phyloP scores from a whole-genome alignment of 2,329 filamentous ascomycete species.

The Epichloe bromicola region DNA sequence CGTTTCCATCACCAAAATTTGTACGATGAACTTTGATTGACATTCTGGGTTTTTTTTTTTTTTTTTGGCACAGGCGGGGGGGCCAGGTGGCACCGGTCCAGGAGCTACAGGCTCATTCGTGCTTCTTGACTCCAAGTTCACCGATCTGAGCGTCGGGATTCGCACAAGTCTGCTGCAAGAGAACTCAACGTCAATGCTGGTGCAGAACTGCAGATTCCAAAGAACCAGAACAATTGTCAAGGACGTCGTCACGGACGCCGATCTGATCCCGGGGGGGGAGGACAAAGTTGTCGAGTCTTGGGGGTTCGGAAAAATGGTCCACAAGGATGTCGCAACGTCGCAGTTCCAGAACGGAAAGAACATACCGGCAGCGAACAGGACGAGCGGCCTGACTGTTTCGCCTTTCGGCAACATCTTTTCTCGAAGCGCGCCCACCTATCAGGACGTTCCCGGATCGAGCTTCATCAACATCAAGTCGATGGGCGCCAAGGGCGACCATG shows the following conservation, averaged over 20 bases:
- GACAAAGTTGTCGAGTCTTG: background rate
- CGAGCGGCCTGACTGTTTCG: background rate
- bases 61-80: background rate
- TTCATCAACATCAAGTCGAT: constrained; percentile 12
- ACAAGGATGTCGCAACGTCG: background rate
- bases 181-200: constrained; percentile 8
- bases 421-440: constrained; percentile 1
- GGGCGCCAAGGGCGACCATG: constrained; percentile 53
- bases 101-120: constrained; percentile 8
- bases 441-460: background rate
- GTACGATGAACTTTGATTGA: too few relatives aligned
- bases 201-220: constrained; percentile 4
- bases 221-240: background rate
- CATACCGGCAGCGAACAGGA: background rate
- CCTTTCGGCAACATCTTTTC: background rate
- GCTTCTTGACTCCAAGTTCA: background rate
- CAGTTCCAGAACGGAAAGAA: background rate
- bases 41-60: too few relatives aligned
- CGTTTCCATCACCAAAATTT: background rate
- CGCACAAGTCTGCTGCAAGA: constrained; percentile 4
- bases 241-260: background rate
- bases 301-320: background rate
- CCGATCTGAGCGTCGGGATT: constrained; percentile 1
- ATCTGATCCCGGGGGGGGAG: background rate
- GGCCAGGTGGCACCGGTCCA: constrained; percentile 4